Conservation (phyloP, 306 rosid species). For the Quercus berberidifolia region DNA sequence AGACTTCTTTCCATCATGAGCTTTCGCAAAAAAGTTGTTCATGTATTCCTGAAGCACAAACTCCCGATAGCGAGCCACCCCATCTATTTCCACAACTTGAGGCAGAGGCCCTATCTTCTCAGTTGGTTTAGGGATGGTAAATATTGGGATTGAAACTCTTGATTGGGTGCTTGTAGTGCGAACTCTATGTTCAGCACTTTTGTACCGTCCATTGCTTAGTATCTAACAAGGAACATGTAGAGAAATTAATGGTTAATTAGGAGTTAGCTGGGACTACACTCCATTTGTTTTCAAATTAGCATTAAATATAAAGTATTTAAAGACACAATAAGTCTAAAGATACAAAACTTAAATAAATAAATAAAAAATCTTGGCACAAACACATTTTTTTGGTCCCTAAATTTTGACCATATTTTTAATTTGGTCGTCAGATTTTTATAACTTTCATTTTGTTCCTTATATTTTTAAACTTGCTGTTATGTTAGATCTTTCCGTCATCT, state of each 20-base stretch:
- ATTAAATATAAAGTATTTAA: too few species aligned
- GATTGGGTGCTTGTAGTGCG: conserved; percentile 41
- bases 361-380: too few species aligned
- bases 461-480: too few species aligned
- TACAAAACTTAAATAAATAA: too few species aligned
- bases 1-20: conserved; percentile 58
- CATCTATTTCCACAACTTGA: conserved; percentile 42
- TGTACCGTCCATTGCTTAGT: conserved; percentile 62
- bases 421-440: too few species aligned
- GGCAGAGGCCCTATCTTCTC: conserved; percentile 47
- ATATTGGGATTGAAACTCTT: conserved; percentile 57
- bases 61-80: conserved; percentile 42
- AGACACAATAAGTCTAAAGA: too few species aligned
- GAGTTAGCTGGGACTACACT: background rate
- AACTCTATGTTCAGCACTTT: conserved; percentile 61
- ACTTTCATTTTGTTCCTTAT: too few species aligned
- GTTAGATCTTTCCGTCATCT: too few species aligned
- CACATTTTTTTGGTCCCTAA: too few species aligned
- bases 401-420: too few species aligned
- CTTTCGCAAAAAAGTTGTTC: conserved; percentile 49
- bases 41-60: conserved; percentile 50
- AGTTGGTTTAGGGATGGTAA: conserved; percentile 27
- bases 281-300: too few species aligned
- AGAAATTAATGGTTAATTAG: background rate
- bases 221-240: conserved; percentile 2